Evolutionary conservation across 2,329 filamentous ascomycete species (phyloP), one percentile per base, ranked within the genome.

Genomic region (Polychaeton citri): DNA sequence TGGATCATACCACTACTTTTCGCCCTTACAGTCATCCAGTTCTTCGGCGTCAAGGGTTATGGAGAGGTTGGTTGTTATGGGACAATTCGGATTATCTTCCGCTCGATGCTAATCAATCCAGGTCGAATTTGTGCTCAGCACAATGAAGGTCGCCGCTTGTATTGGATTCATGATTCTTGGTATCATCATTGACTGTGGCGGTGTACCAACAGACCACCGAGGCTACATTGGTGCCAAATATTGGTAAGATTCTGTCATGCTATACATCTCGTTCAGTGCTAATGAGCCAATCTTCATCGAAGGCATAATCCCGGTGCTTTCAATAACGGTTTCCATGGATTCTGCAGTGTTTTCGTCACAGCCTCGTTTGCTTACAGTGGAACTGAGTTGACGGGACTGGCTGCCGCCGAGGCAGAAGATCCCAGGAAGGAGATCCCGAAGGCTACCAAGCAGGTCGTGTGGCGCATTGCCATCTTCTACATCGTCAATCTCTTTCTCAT

Each of bases 311-410:
- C 51, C 3, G 49, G 51, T 18, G 54, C 52, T 10, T 69, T 70
- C 52, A 44, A 51, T 34, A 64, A 76, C 49, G 74, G 74, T 5
- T 78, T 79, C 62, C 71, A 74, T 55, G 74, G 74, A 28, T 69
- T 78, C 48, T 77, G 72, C 53, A 64, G 65, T 39, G 72, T 76
- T 31, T 77, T 78, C 49, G 72, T 77, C 38, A 76, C 72, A 19
- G 72, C 72, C n/a, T 37, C 10, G 16, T 78, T 78, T 46, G 64
- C 72, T 33, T 78, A 76, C 53, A 65, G 68, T 31, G 74, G 74
- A 44, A 76, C 72, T 17, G 74, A 78, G 54, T 58, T 78, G 24
- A 48, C 46, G 17, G 72, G 72, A 50, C 57, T 71, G 24, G 65
- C 64, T 38, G 68, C 66, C 20, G 69, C 64, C 32, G 68, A 71